Base-by-base conservation (phyloP, 2,329 filamentous ascomycete species). In the Diplocarpon rosae region DNA sequence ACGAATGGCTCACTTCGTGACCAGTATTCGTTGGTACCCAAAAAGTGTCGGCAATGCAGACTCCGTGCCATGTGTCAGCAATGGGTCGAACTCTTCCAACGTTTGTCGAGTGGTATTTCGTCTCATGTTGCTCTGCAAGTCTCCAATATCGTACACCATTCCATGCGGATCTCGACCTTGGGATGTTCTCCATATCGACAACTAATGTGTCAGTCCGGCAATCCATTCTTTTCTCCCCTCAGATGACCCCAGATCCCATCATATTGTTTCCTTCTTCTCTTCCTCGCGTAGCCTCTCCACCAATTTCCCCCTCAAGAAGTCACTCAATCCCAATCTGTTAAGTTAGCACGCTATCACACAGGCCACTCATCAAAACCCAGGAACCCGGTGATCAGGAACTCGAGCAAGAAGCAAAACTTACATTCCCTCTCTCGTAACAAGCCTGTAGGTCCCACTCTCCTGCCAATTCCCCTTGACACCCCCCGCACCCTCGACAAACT, bases 391-490 rank as follows among this genome's bases (percentile, higher is more conserved):
- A 35, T 13, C 15, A 24, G n/a, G 20, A 7, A 24, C 3, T 7
- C 20, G 20, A 44, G 43, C 28, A 37, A 37, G 15, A 34, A 36
- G 42, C 2, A 20, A 32, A 39, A 74, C 78, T 75, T 60, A 81
- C 77, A 83, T 77, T 58, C 79, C 79, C 62, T 81, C 72, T 41
- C 78, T 76, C 1, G 78, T 83, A 41, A 83, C 56, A 27, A 81
- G 65, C 31, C 79, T 71, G 58, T 81, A 82, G 3, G 75, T 81
- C 12, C 76, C 75, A 49, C 76, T 80, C 1, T 70, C 65, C 60
- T 78, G 70, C 51, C 75, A 74, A 50, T 69, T 71, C 16, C 76
- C 75, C 20, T 51, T 39, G 20, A 50, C 58, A 5, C 56, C 53
- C 4, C 39, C 39, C n/a, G 36, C 40, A 8, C 54, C 56, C 16